Conservation (phyloP, 176 grass and related monocot genomes). For the Juncus effusus region DNA sequence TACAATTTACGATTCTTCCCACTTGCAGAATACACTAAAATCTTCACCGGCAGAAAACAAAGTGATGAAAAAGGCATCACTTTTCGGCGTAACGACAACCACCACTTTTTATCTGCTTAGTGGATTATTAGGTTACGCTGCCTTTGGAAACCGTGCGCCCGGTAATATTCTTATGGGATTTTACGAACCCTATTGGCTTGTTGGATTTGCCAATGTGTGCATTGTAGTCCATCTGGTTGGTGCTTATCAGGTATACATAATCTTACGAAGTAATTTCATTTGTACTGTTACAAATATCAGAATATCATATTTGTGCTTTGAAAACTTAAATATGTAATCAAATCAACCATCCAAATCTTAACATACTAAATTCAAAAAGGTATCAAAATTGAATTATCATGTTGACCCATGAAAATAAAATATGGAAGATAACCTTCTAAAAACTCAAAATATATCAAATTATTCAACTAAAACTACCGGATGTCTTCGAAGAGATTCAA, state of each 20-base stretch:
- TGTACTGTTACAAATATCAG: too few species aligned
- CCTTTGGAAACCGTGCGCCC: constrained; percentile 65
- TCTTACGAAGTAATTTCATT: neutral
- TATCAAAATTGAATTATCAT: too few species aligned
- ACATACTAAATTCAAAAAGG: too few species aligned
- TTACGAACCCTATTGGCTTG: constrained; percentile 84
- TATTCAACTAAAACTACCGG: too few species aligned
- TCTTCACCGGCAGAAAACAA: constrained; percentile 75
- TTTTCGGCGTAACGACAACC: constrained; percentile 63
- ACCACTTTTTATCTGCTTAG: constrained; percentile 77
- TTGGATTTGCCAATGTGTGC: constrained; percentile 71
- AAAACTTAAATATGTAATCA: too few species aligned
- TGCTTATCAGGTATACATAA: constrained; percentile 40
- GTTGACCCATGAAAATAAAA: too few species aligned
- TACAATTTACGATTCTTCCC: too few species aligned
- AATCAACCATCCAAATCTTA: too few species aligned
- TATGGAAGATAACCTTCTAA: too few species aligned
- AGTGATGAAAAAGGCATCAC: constrained; percentile 71
- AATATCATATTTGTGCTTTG: too few species aligned
- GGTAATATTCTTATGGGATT: constrained; percentile 90
- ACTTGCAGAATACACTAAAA: constrained; percentile 64
- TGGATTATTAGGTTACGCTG: constrained; percentile 63
- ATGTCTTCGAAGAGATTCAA: too few species aligned
- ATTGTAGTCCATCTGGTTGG: constrained; percentile 80
- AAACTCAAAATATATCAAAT: too few species aligned